Percentiles rank a stretch among this genome's conserved stretches.
Conservation (phyloP, 495 filamentous ascomycete species). For the Cladorrhinum samala region DNA sequence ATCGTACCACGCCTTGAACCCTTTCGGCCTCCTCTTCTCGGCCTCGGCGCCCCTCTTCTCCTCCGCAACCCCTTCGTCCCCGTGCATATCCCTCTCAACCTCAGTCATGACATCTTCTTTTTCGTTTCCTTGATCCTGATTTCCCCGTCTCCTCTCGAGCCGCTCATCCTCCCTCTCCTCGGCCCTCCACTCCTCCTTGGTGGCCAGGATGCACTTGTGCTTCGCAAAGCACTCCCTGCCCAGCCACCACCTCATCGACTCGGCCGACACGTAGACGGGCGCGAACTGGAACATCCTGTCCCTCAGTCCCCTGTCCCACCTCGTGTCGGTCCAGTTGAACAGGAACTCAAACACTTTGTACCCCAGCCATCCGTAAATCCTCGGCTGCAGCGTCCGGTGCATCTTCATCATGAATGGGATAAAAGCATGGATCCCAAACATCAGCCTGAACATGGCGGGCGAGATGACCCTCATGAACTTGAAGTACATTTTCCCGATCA, state of each 20-base stretch:
- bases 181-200: conserved; percentile 56
- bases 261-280: conserved; percentile 82
- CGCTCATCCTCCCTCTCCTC: conserved; percentile 61
- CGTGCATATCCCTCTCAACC: conserved; percentile 14
- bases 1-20: conserved; percentile 72
- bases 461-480: conserved; percentile 83
- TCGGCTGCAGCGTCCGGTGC: conserved; percentile 56
- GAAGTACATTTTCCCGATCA: conserved; percentile 84
- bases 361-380: conserved; percentile 75
- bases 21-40: conserved; percentile 29
- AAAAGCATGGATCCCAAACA: conserved; percentile 93
- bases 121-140: too few relatives aligned
- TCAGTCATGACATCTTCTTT: conserved; percentile 3
- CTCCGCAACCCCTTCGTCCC: not conserved
- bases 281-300: conserved; percentile 87
- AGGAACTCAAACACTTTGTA: conserved; percentile 88
- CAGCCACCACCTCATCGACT: conserved; percentile 95
- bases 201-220: conserved; percentile 85
- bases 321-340: conserved; percentile 79
- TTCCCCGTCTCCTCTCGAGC: too few relatives aligned
- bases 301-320: conserved; percentile 79
- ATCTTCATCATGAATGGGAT: conserved; percentile 93
- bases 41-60: conserved; percentile 7
- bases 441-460: conserved; percentile 65
- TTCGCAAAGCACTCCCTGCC: conserved; percentile 85